Base-by-base conservation (phyloP, 495 filamentous ascomycete species). In the Alectoria sarmentosa region DNA sequence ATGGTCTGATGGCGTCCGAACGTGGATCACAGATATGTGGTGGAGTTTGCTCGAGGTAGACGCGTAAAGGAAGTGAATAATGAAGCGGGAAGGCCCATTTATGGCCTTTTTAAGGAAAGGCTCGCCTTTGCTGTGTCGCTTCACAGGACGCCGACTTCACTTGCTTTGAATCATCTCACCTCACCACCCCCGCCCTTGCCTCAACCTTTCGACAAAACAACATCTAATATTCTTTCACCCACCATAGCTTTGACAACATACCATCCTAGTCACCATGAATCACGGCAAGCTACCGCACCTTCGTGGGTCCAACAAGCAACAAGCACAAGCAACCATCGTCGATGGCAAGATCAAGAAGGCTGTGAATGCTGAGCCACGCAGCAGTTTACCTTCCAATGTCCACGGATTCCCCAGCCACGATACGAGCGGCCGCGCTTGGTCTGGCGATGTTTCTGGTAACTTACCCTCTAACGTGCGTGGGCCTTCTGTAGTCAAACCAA, bases 301-400 rank as follows among this genome's bases (percentile, higher is more conserved):
- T 8, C 49, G 49, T 34, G 28, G 0, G 6, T 0, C 5, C 19
- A 54, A 32, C 28, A 54, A 54, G 49, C 49, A 34, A 9, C 49
- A 54, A 32, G 28, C 32, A 36, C n/a, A 62, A 52, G 17, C 61
- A 13, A 55, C 19, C 19, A 62, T 42, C 15, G 17, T n/a, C n/a
- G 30, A 38, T 42, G 46, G 48, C 23, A 62, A 55, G 8, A 23
- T 41, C 8, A 7, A 39, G 8, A 55, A 14, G 6, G 19, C 36
- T n/a, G 23, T 42, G n/a, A 15, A 62, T 62, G 61, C 46, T 17
- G 54, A 48, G 34, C 10, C 61, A 42, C 46, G 11, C 7, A 39
- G 54, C 23, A 62, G 13, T 8, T 36, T 62, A 32, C 44, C 60
- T 23, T 54, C 60, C 21, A 62, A 49, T 9, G 46, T 54, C 26